A percentile compares a stretch with the other conserved stretches of the same genome.
phyloP scores from a whole-genome alignment of 208 protist species.

The Wallacemonas sp. region DNA sequence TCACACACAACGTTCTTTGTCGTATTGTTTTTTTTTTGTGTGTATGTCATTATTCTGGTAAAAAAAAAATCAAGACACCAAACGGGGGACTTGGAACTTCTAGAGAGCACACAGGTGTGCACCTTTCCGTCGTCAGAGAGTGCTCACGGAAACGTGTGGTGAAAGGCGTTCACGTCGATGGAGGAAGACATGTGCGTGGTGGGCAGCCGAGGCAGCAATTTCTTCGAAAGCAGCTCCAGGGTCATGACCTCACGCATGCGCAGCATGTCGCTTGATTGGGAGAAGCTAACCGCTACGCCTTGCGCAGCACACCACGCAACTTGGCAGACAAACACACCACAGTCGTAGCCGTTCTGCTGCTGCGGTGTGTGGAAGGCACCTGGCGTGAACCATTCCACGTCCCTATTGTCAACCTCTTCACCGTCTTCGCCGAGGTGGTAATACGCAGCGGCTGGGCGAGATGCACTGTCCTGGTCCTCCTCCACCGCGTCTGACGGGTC shows the following conservation, averaged over 20 bases:
- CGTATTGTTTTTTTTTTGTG: too few species aligned
- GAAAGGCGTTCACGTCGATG: slow-evolving; percentile 27
- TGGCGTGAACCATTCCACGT: slow-evolving; percentile 36
- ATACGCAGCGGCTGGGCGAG: not conserved
- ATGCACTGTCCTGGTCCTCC: not conserved
- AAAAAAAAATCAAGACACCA: too few species aligned
- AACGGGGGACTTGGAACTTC: too few species aligned
- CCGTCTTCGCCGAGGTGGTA: too few species aligned
- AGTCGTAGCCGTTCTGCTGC: slow-evolving; percentile 75
- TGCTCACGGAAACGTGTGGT: too few species aligned
- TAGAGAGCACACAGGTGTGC: too few species aligned
- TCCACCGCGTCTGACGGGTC: too few species aligned
- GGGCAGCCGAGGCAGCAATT: slow-evolving; percentile 56
- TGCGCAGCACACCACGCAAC: slow-evolving; percentile 68
- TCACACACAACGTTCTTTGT: too few species aligned
- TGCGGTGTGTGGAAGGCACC: slow-evolving; percentile 56
- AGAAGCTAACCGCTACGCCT: slow-evolving; percentile 54
- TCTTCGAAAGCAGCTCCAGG: slow-evolving; percentile 54
- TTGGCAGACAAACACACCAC: slow-evolving; percentile 84
- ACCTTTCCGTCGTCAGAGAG: too few species aligned
- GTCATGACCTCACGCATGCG: slow-evolving; percentile 53
- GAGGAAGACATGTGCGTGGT: slow-evolving; percentile 38
- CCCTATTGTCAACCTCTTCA: slow-evolving; percentile 18
- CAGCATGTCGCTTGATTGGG: slow-evolving; percentile 36
- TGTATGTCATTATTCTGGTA: too few species aligned